These are phyloP conservation scores for Lagenaria siceraria DNA, from an alignment of 306 rosid species.

Conservation along the genomic window DNA sequence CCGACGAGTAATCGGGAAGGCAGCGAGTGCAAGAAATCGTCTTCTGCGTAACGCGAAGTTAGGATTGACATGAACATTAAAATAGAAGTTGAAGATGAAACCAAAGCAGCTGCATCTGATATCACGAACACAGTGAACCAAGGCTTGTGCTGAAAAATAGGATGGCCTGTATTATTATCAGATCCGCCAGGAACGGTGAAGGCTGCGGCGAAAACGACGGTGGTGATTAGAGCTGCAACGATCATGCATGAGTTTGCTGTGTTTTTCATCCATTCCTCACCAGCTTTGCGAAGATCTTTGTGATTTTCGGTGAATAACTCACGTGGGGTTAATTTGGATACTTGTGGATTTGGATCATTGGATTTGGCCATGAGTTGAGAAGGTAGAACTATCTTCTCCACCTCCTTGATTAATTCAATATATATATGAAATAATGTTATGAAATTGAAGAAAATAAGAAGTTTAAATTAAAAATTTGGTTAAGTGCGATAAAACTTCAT, in stretches of 20 bases:
- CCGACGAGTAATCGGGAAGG: too few relatives aligned
- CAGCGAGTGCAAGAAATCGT: too few relatives aligned
- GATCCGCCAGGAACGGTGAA: neutral
- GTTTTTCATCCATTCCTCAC: neutral
- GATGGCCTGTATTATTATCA: neutral
- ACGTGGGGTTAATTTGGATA: too few relatives aligned
- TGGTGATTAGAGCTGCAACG: neutral
- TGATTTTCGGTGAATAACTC: neutral
- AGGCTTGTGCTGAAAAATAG: neutral
- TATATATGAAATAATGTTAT: neutral
- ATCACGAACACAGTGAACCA: neutral
- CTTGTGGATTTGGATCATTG: too few relatives aligned
- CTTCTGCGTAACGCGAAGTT: too few relatives aligned
- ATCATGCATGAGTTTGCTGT: neutral
- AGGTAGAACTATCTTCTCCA: conserved; percentile 19
- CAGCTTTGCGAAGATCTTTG: neutral
- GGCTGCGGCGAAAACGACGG: neutral
- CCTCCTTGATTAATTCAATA: conserved; percentile 22
- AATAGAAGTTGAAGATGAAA: neutral
- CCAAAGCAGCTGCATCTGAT: neutral
- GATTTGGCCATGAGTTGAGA: neutral
- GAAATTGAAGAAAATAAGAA: neutral
- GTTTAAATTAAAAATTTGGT: too few relatives aligned
- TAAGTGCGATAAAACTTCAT: too few relatives aligned
- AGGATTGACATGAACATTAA: neutral